Evolutionary conservation across 495 filamentous ascomycete genomes (phyloP), one percentile per base, ranked within the genome.

Genomic region (Talaromyces thailandensis): DNA sequence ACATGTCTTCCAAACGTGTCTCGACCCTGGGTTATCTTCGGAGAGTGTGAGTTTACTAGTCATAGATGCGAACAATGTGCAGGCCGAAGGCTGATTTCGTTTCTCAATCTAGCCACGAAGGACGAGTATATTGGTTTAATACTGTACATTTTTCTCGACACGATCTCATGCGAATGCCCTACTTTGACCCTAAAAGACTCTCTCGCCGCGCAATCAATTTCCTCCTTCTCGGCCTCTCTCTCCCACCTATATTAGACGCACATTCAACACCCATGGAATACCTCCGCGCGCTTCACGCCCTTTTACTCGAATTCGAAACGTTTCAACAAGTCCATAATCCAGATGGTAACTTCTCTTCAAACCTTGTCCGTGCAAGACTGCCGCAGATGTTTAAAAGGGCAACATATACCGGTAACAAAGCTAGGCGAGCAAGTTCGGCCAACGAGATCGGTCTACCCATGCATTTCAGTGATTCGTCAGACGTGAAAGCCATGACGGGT

Each of bases 101-200:
- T 53, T 58, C 31, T 64, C 59, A 31, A n/a, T 53, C 37, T 67
- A 96, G 92, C 24, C 90, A 96, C 66, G 91, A 96, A 76, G 93
- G 95, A 56, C 88, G 88, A 58, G 86, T 96, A 24, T 97, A 96
- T 77, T 98, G 93, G 92, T 96, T 96, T 74, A 96, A 96, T 75
- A 95, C 94, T 0, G 82, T 97, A 51, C 86, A 94, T 71, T 96
- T 96, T 73, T 87, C 90, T 63, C 91, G 91, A 65, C 72, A 84
- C 25, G 91, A 96, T 71, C 81, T 98, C 31, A 74, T 82, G 31
- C 88, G 84, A 64, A 85, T 96, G 71, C 87, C 95, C 29, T 96
- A 92, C 72, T 92, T 96, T 67, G 88, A 94, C 65, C 72, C 83
- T 26, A 84, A 86, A 65, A 93, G 92, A 68, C 85, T 96, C 31